Evolutionary conservation across 2,329 filamentous ascomycete species (phyloP), one percentile per base, ranked within the genome.

Genomic region (Diaporthe aspalathi): DNA sequence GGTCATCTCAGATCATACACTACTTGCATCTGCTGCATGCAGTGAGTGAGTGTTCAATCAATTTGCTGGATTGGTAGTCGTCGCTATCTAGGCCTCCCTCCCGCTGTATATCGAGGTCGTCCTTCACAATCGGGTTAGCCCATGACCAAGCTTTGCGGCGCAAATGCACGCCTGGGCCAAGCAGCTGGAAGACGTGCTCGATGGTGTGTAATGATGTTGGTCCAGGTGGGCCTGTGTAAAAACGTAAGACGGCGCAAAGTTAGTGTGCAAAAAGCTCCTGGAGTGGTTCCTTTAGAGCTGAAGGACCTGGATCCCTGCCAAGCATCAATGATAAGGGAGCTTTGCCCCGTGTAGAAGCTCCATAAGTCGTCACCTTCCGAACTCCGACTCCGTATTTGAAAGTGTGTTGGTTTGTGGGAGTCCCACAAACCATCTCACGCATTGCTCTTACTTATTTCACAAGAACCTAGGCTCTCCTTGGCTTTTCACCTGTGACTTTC

Each of bases 331-430:
- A 20, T 45, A 32, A 35, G 20, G 43, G 43, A 50, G 60, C 60
- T 49, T 63, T 49, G 20, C 29, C 43, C 60, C 29, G 17, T 27
- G 27, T 5, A 49, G 16, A n/a, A 65, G 60, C 60, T 65, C 29
- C 45, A 20, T 32, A 24, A 24, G 24, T 50, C 60, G 45, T 65
- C 45, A 65, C 45, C 60, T 65, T 65, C 60, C 45, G 60, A 65
- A 38, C 32, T 63, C 60, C 43, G 43, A 63, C 43, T 35, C 60
- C 60, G 60, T 35, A 11, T 16, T 49, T 11, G 47, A 3, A 29
- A 63, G 20, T 17, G 22, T 24, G 20, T 63, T 16, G 29, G 20
- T 63, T 16, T 14, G 35, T n/a, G 12, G 2, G 8, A 27, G 20
- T 20, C 14, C 5, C n/a, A 27, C 9, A 29, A 50, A 35, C 32